Conservation (phyloP, 164 flowering plant species). For the Malania oleifera region DNA sequence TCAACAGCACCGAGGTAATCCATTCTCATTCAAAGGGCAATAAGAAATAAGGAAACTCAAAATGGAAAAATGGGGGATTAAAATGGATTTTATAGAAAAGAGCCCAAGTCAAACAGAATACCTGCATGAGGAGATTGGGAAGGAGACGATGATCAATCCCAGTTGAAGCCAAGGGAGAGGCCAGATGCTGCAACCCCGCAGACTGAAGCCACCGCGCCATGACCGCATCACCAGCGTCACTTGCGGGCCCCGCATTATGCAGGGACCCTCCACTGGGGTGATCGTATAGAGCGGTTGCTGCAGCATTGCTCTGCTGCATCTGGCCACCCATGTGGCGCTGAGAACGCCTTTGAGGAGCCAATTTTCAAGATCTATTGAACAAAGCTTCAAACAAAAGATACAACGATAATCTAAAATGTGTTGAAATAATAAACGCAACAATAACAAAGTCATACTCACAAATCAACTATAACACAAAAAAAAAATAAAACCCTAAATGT, state of each 20-base stretch:
- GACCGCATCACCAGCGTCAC: constrained; percentile 94
- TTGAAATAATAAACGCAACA: constrained; percentile 1
- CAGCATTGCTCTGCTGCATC: constrained; percentile 94
- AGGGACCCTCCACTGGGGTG: constrained; percentile 53
- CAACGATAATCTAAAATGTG: not conserved
- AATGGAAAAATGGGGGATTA: too few relatives aligned
- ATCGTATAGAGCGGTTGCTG: constrained; percentile 85
- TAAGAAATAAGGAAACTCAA: too few relatives aligned
- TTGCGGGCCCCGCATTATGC: constrained; percentile 45
- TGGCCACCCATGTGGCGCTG: constrained; percentile 99
- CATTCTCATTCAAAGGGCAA: too few relatives aligned
- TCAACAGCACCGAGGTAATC: not conserved
- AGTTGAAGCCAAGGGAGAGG: constrained; percentile 83
- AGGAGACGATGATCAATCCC: constrained; percentile 75
- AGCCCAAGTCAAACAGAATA: constrained; percentile 12
- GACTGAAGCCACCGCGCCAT: constrained; percentile 99
- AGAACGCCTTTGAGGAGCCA: constrained; percentile 93
- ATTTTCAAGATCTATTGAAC: constrained; percentile 49
- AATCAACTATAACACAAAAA: not conserved
- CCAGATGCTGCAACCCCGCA: constrained; percentile 98
- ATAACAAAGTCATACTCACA: not conserved
- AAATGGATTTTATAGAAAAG: not conserved
- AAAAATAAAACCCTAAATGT: constrained; percentile 7
- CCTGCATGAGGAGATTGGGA: constrained; percentile 92
- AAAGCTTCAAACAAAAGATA: constrained; percentile 22